Evolutionary conservation across 495 filamentous ascomycete genomes (phyloP).

Genomic region (Tuber calosporum): DNA sequence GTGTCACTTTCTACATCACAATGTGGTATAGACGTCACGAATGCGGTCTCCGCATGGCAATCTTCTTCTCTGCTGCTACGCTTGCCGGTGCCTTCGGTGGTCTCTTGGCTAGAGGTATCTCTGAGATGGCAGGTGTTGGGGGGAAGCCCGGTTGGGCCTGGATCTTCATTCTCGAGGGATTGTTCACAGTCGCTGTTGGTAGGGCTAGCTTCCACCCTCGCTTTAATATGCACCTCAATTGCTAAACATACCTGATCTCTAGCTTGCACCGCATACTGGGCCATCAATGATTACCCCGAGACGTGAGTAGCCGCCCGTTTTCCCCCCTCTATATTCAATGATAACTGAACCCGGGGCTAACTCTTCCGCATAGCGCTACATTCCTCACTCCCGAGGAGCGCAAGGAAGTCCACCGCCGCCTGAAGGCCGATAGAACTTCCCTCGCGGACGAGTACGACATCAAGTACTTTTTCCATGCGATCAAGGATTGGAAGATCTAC

Average conservation of each 20-base stretch:
- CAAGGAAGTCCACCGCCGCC: constrained; percentile 47
- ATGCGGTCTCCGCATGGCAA: constrained; percentile 55
- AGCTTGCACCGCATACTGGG: constrained; percentile 47
- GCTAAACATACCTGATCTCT: constrained; percentile 16
- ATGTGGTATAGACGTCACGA: constrained; percentile 67
- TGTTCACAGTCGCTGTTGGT: constrained; percentile 46
- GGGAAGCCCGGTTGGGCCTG: constrained; percentile 57
- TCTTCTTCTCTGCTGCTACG: constrained; percentile 59
- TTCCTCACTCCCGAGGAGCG: constrained; percentile 51
- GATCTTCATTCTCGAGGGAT: constrained; percentile 66
- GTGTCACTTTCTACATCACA: constrained; percentile 67
- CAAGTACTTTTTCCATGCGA: constrained; percentile 59
- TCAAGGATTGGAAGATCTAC: constrained; percentile 62
- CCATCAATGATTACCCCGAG: constrained; percentile 56
- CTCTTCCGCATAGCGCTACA: constrained; percentile 42
- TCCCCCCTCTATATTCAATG: not conserved
- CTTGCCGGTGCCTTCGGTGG: constrained; percentile 56
- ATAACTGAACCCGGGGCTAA: constrained; percentile 9
- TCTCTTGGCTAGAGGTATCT: constrained; percentile 59
- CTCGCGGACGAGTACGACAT: constrained; percentile 64
- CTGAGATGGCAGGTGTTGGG: constrained; percentile 56
- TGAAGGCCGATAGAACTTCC: constrained; percentile 53
- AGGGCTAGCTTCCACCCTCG: constrained; percentile 13
- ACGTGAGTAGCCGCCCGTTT: constrained; percentile 40
- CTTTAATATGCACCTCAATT: constrained; percentile 42